phyloP scores from a whole-genome alignment of 106 monocot species.

The Amphibolis antarctica region DNA sequence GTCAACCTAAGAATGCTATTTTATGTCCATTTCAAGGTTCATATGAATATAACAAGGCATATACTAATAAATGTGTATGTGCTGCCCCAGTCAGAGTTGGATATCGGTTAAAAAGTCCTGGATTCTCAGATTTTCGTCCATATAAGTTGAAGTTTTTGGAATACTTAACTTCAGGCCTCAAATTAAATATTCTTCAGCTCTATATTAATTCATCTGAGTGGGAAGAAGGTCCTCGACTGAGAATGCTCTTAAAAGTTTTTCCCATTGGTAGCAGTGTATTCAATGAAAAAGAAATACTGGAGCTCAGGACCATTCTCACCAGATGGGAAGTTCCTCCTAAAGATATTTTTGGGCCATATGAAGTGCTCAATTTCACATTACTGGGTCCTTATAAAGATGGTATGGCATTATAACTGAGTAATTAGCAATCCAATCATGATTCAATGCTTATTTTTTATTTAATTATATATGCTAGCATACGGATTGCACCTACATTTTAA shows the following conservation, averaged over 20 bases:
- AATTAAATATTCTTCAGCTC: constrained; percentile 41
- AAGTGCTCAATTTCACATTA: constrained; percentile 74
- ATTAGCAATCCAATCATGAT: not conserved
- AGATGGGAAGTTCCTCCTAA: constrained; percentile 55
- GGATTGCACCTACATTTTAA: too few species aligned
- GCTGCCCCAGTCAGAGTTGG: constrained; percentile 40
- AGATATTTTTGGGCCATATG: constrained; percentile 83
- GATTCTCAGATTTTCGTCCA: constrained; percentile 68
- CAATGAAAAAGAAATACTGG: constrained; percentile 55
- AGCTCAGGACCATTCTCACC: constrained; percentile 31
- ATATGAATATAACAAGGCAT: too few species aligned
- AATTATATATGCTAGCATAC: not conserved
- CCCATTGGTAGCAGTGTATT: constrained; percentile 40
- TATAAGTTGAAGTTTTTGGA: constrained; percentile 35
- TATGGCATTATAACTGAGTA: constrained; percentile 6
- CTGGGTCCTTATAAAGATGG: constrained; percentile 55
- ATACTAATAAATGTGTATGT: too few species aligned
- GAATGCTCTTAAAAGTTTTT: constrained; percentile 69
- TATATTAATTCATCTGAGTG: constrained; percentile 49
- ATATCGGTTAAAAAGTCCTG: constrained; percentile 79
- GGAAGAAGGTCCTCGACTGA: constrained; percentile 72
- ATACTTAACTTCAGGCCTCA: constrained; percentile 33
- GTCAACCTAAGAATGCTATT: too few species aligned
- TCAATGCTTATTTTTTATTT: not conserved
- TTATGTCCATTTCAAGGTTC: too few species aligned